Percentiles rank a stretch among this genome's conserved stretches.
Conservation (phyloP, 2,329 filamentous ascomycete species). For the Exophiala sideris region DNA sequence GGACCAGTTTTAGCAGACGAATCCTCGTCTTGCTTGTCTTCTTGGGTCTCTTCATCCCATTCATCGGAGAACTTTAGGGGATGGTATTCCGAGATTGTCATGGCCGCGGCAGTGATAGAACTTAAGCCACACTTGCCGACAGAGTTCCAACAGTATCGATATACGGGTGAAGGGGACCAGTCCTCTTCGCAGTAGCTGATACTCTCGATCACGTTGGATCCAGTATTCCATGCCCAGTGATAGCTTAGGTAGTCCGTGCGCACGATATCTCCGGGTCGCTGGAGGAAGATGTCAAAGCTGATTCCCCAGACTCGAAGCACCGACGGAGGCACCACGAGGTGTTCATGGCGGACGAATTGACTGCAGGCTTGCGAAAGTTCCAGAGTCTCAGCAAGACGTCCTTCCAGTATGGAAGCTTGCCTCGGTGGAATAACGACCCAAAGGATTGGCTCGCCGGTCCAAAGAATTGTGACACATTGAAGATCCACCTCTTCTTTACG, state of each 20-base stretch:
- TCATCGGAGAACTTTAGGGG: neutral
- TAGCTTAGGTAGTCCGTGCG: conserved; percentile 4
- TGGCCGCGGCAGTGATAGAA: neutral
- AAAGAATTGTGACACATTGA: conserved; percentile 2
- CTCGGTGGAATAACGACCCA: conserved; percentile 2
- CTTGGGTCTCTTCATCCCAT: conserved; percentile 1
- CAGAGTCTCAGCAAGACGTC: neutral
- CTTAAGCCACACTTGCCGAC: neutral
- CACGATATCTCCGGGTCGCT: conserved; percentile 3
- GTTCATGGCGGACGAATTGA: neutral
- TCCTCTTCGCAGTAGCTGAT: conserved; percentile 3
- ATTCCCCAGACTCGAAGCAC: neutral
- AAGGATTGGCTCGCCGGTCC: neutral
- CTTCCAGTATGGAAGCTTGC: conserved; percentile 1
- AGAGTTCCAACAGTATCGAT: neutral
- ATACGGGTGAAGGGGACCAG: conserved; percentile 6
- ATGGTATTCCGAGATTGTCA: neutral
- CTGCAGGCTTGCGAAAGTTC: neutral
- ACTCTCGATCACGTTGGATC: conserved; percentile 1
- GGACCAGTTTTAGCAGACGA: neutral
- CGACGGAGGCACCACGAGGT: conserved; percentile 1
- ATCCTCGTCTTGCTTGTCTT: neutral
- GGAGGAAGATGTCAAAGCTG: conserved; percentile 3
- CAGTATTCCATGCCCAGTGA: conserved; percentile 1
- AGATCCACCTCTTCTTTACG: conserved; percentile 3